Evolutionary conservation across 2,329 filamentous ascomycete species (phyloP).

Genomic region (Diaporthe eres): DNA sequence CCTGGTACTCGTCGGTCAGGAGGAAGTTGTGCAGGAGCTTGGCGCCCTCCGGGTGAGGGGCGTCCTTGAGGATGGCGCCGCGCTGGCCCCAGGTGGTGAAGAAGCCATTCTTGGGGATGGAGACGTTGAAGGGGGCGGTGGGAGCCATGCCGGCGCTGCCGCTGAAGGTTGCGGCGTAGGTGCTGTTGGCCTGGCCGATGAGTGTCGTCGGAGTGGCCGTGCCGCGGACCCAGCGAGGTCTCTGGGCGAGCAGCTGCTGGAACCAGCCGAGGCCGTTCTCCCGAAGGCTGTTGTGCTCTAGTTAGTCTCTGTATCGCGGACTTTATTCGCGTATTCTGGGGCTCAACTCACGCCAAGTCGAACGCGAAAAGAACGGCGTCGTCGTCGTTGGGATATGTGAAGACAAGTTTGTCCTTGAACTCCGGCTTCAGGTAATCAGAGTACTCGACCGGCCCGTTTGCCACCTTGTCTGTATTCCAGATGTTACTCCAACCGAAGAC

Average conservation of each 20-base stretch:
- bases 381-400: neutral
- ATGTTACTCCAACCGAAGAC: neutral
- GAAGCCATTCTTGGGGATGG: neutral
- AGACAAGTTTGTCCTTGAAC: slow-evolving; percentile 2
- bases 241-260: neutral
- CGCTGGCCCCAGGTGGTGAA: neutral
- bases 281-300: neutral
- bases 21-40: slow-evolving; percentile 14
- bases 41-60: neutral
- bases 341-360: neutral
- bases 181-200: neutral
- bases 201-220: neutral
- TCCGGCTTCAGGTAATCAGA: neutral
- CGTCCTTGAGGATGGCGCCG: neutral
- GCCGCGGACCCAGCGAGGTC: neutral
- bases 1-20: neutral
- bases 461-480: neutral
- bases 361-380: neutral
- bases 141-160: neutral
- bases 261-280: neutral
- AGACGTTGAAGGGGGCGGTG: neutral
- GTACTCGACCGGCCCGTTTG: neutral
- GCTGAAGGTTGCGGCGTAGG: slow-evolving; percentile 1
- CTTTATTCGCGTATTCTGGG: neutral
- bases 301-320: neutral